Evolutionary conservation across 2,329 filamentous ascomycete species (phyloP).

Genomic region (Penicillium sp.): DNA sequence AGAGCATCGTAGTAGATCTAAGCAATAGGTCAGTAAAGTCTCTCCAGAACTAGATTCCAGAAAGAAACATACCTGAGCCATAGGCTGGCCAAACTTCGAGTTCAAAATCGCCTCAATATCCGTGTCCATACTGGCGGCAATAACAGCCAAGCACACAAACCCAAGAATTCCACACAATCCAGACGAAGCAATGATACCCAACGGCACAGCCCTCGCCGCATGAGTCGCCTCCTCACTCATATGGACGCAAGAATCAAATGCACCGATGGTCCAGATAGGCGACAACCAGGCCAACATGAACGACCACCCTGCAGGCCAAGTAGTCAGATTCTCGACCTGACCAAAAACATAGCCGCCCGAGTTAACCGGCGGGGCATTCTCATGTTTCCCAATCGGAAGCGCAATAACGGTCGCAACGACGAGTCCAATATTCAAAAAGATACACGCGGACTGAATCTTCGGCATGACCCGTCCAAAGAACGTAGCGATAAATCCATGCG

Average conservation of each 20-base stretch:
- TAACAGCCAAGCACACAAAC: constrained; percentile 58
- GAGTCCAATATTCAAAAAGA: constrained; percentile 57
- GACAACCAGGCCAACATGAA: constrained; percentile 63
- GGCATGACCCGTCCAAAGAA: constrained; percentile 59
- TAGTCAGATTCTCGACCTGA: constrained; percentile 58
- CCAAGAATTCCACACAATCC: constrained; percentile 52
- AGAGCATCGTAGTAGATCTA: constrained; percentile 64
- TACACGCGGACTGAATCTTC: constrained; percentile 59
- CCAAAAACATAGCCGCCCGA: constrained; percentile 57
- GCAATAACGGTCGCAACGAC: constrained; percentile 59
- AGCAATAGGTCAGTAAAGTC: background rate
- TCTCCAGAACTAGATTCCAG: too few species aligned
- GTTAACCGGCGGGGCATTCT: constrained; percentile 11
- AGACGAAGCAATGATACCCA: constrained; percentile 49
- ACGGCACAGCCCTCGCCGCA: constrained; percentile 58
- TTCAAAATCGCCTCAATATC: constrained; percentile 49
- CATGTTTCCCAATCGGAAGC: constrained; percentile 52
- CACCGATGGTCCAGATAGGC: constrained; percentile 61
- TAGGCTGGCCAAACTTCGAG: constrained; percentile 59
- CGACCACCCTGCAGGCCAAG: constrained; percentile 59
- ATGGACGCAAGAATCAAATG: constrained; percentile 60
- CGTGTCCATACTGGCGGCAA: constrained; percentile 60
- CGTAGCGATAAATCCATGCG: constrained; percentile 57
- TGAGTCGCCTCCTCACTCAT: constrained; percentile 64
- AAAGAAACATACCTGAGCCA: constrained; percentile 45